Percentiles rank a stretch among this genome's conserved stretches.
phyloP scores from a whole-genome alignment of 345 rosid genomes.

The Citrus mangshanensis region DNA sequence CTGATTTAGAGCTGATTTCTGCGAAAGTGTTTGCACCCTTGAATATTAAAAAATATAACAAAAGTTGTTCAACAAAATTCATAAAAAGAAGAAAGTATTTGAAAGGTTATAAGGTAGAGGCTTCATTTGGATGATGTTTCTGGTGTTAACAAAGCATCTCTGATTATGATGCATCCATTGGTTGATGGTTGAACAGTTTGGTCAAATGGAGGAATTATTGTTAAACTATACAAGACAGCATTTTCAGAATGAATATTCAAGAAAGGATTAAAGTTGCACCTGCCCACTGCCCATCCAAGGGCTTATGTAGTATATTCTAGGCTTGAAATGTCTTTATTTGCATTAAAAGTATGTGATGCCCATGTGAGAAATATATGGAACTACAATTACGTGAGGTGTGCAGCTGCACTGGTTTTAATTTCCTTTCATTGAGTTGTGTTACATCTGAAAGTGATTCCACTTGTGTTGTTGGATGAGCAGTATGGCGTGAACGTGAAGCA shows the following conservation, averaged over 20 bases:
- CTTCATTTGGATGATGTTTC: background rate
- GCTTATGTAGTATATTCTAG: background rate
- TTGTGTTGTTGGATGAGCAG: slow-evolving; percentile 40
- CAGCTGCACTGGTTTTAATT: background rate
- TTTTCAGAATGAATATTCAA: background rate
- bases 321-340: background rate
- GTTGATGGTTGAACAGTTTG: background rate
- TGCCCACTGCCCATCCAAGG: background rate
- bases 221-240: background rate
- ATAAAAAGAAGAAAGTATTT: background rate
- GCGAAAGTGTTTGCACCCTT: background rate
- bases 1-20: background rate
- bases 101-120: background rate
- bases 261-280: background rate
- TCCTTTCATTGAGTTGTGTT: background rate
- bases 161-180: background rate
- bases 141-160: background rate
- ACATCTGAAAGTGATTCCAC: background rate
- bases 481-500: slow-evolving; percentile 88
- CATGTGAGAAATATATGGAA: background rate
- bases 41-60: background rate
- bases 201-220: background rate
- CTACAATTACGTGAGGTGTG: background rate
- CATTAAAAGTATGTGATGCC: background rate
- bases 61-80: background rate